phyloP scores from a whole-genome alignment of 305 asterid species.

The Fraxinus baroniana region DNA sequence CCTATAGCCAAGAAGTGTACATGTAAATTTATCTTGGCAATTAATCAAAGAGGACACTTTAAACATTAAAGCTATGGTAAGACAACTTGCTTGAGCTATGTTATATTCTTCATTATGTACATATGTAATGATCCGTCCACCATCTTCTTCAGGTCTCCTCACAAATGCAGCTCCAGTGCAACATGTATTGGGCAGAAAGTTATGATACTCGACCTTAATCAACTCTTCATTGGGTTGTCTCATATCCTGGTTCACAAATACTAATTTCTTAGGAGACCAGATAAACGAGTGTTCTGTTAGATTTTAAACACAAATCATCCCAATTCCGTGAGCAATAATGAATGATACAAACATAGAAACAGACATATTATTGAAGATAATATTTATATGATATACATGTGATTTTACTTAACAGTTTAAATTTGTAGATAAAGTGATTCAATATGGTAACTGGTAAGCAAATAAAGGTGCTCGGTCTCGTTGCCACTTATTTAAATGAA shows the following conservation, averaged over 20 bases:
- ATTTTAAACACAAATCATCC: no score
- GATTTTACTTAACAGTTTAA: no score
- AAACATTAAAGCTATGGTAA: not conserved
- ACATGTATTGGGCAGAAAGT: constrained; percentile 46
- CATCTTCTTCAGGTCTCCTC: constrained; percentile 56
- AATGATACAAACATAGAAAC: not conserved
- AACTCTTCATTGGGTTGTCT: constrained; percentile 23
- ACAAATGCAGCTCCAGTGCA: constrained; percentile 66
- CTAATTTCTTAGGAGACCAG: not conserved
- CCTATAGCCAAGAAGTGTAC: constrained; percentile 27
- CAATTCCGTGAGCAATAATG: no score
- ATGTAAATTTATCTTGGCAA: not conserved
- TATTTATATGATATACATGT: not conserved
- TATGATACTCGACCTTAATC: constrained; percentile 50
- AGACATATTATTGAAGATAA: no score
- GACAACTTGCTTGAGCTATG: constrained; percentile 46
- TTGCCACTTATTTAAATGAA: not conserved
- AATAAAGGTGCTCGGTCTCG: not conserved
- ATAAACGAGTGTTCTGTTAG: no score
- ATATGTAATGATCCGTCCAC: constrained; percentile 61
- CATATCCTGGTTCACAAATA: constrained; percentile 4
- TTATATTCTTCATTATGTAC: constrained; percentile 47
- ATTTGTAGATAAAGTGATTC: no score
- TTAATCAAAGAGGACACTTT: not conserved
- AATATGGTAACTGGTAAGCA: not conserved